These are phyloP conservation scores for Tuber calosporum DNA, from an alignment of 495 filamentous ascomycete genomes.

Conservation along the genomic window DNA sequence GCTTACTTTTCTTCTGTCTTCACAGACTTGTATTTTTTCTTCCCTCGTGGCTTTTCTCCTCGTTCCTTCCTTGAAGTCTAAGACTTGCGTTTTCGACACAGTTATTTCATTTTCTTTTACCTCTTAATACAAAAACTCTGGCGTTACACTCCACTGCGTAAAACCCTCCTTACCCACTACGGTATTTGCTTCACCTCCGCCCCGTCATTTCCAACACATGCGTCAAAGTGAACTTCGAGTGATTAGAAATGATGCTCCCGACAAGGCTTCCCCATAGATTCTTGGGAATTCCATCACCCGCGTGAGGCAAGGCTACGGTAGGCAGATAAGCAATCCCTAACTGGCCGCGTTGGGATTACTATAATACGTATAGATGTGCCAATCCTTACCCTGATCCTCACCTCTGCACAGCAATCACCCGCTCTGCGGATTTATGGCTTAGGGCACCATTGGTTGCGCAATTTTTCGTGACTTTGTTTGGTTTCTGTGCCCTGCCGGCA, in stretches of 20 bases:
- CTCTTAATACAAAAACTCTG: too few species aligned
- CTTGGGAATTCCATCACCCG: background rate
- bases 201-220: too few species aligned
- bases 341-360: background rate
- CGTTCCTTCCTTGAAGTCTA: too few species aligned
- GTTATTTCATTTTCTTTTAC: too few species aligned
- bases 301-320: background rate
- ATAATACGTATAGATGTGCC: background rate
- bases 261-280: background rate
- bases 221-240: background rate
- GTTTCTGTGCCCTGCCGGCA: background rate
- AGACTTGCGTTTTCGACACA: too few species aligned
- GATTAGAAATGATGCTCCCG: background rate
- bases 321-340: background rate
- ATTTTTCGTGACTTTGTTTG: background rate
- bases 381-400: background rate
- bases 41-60: too few species aligned
- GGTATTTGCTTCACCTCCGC: too few species aligned
- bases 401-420: background rate
- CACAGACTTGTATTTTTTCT: too few species aligned
- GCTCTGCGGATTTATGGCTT: background rate
- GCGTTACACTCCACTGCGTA: too few species aligned
- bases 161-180: too few species aligned
- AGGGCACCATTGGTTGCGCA: background rate
- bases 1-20: too few species aligned